Evolutionary conservation across 805 yeast genomes (phyloP), one percentile per base, ranked within the genome.

Genomic region (Ogataea polymorpha): DNA sequence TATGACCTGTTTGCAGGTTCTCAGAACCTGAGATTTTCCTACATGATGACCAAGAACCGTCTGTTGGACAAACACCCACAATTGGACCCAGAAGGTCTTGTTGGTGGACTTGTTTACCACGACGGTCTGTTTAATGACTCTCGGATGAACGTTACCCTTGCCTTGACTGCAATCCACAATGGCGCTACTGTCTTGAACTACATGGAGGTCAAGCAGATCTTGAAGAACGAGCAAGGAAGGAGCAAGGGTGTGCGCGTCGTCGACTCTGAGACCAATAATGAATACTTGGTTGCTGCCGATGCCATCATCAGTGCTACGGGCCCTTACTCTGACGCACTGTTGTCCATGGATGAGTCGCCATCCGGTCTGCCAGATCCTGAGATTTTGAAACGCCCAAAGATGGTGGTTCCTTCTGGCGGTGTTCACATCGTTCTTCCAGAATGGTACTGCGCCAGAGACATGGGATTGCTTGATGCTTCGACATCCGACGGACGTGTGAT

Each of bases 401-500:
- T 91, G 83, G 96, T 90, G 46, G 95, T 89, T 42, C 97, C 97
- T 31, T 83, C 96, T 13, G 80, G 91, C 27, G 98, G 98, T 66
- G 96, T 88, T 36, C 98, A 90, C 66, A 75, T 90, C 56, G 82
- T 90, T 37, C 75, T 90, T 50, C 98, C 98, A 17, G 95, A 90
- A 51, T 90, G 77, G 72, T 90, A 87, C 68, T 84, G 95, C 65
- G 95, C 97, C 39, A 75, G 76, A 59, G 80, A 80, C 49, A 77
- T 87, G 75, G 98, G 98, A 49, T 72, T 90, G 49, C 73, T 90
- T 45, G 97, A 90, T 66, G 96, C 96, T 34, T 76, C 86, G 33
- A 90, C 98, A 35, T 72, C 91, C 24, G 98, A 90, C 62, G 97
- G 97, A 43, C 80, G 98, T 66, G 97, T 90, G 39, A 86, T 91